phyloP scores from a whole-genome alignment of 495 filamentous ascomycete species.

The Terfezia boudieri region DNA sequence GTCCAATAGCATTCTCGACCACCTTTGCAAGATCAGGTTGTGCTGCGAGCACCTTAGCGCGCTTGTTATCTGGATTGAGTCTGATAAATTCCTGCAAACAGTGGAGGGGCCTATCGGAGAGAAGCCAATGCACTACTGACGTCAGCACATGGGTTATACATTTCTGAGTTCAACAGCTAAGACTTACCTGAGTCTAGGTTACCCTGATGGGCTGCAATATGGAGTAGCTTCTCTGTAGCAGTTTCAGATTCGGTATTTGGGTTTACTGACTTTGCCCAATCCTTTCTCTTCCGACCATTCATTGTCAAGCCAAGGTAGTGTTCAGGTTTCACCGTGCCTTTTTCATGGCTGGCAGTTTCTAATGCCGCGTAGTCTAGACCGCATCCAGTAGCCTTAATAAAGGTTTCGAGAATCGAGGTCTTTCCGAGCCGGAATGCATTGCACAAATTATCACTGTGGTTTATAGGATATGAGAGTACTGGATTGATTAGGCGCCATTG shows the following conservation, averaged over 20 bases:
- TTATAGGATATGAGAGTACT: neutral
- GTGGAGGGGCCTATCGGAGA: slow-evolving; percentile 9
- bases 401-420: slow-evolving; percentile 8
- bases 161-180: too few relatives aligned
- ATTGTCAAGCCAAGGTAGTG: slow-evolving; percentile 13
- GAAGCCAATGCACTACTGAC: slow-evolving; percentile 8
- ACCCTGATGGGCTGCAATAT: slow-evolving; percentile 5
- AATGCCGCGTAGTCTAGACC: slow-evolving; percentile 10
- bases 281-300: slow-evolving; percentile 10
- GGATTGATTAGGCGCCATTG: neutral
- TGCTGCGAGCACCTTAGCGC: slow-evolving; percentile 4
- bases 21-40: slow-evolving; percentile 10
- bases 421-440: slow-evolving; percentile 9
- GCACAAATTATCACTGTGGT: neutral
- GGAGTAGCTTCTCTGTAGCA: slow-evolving; percentile 6
- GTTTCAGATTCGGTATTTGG: slow-evolving; percentile 2
- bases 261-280: slow-evolving; percentile 9
- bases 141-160: too few relatives aligned
- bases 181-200: too few relatives aligned
- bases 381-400: slow-evolving; percentile 11
- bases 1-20: slow-evolving; percentile 12
- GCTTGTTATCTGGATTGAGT: slow-evolving; percentile 1
- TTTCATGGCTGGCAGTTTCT: slow-evolving; percentile 7
- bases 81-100: slow-evolving; percentile 10
- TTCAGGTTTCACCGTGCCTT: slow-evolving; percentile 4